Percentiles rank a stretch among this genome's conserved stretches.
These are phyloP conservation scores for Chernovozyma aurita DNA, from an alignment of 1,139 yeast species.

Conservation along the genomic window DNA sequence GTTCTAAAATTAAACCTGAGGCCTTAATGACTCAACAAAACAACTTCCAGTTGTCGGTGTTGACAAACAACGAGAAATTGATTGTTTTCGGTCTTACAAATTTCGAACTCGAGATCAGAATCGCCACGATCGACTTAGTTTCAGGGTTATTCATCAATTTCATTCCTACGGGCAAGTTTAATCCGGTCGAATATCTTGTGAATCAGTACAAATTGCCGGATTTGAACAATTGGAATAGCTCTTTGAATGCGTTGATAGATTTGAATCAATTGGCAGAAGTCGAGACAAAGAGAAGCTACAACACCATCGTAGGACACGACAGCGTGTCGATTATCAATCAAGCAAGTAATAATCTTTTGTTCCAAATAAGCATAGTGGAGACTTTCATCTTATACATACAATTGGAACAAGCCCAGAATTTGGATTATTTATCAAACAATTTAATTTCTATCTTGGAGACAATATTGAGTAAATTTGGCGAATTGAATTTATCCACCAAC, in stretches of 20 bases:
- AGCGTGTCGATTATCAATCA: slow-evolving; percentile 22
- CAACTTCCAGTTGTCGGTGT: slow-evolving; percentile 29
- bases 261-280: slow-evolving; percentile 16
- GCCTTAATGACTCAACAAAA: slow-evolving; percentile 39
- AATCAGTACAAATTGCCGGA: slow-evolving; percentile 27
- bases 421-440: slow-evolving; percentile 31
- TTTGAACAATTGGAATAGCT: slow-evolving; percentile 21
- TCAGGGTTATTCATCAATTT: slow-evolving; percentile 34
- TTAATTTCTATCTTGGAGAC: slow-evolving; percentile 26
- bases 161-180: slow-evolving; percentile 38
- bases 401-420: slow-evolving; percentile 39
- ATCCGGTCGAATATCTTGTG: slow-evolving; percentile 32
- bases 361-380: slow-evolving; percentile 33
- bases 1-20: slow-evolving; percentile 43
- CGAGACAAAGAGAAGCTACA: slow-evolving; percentile 16
- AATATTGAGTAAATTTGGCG: slow-evolving; percentile 30
- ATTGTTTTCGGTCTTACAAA: slow-evolving; percentile 29
- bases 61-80: slow-evolving; percentile 28
- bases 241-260: slow-evolving; percentile 15
- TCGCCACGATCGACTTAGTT: slow-evolving; percentile 35
- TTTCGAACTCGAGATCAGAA: slow-evolving; percentile 31
- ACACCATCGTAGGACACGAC: slow-evolving; percentile 21
- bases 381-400: slow-evolving; percentile 35
- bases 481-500: slow-evolving; percentile 13
- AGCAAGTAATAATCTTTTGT: slow-evolving; percentile 18